Base-by-base conservation (phyloP, 495 filamentous ascomycete genomes). In the Patellaria atrata region DNA sequence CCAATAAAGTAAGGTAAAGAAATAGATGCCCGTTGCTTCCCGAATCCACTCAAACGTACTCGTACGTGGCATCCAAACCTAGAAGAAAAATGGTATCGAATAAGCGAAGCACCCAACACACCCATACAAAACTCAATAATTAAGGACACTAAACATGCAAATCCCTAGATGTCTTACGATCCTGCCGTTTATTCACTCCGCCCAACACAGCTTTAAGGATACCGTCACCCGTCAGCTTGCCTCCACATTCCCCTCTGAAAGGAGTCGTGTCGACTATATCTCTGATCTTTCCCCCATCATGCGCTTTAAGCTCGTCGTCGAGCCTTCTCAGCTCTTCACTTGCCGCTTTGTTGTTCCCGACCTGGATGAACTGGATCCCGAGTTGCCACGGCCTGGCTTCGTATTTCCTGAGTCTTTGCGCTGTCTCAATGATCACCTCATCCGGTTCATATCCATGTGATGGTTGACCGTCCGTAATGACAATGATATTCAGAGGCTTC, bases 311-410 rank as follows among this genome's bases (percentile, higher is more conserved):
- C 12, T 67, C 69, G 58, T 96, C 82, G 51, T 97, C 89, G 25
- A 97, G 60, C 27, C 77, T 70, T 58, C 71, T 54, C 37, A 93
- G 57, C 43, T 76, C 74, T 53, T 61, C 51, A 22, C 60, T 59
- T 0, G 85, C 89, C 0, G 45, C 58, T 4, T 54, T 43, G 47
- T 94, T 84, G 20, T 72, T 65, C 30, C 89, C 89, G 35, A 96
- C 79, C 61, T 97, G 89, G 60, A 97, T 89, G 60, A 97, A 94
- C 57, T 97, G 89, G 37, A 97, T 75, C 9, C 91, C 89, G 9
- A 94, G 63, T 59, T 97, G 89, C 66, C 82, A 80, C 16, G 82
- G 67, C 21, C 77, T 71, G 0, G 85, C 86, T 22, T 75, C 65
- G 3, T 77, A 52, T 12, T 52, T 57, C 51, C 94, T 87, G 15